Conservation (phyloP, 805 yeast genomes). For the Suhomyces sp. region DNA sequence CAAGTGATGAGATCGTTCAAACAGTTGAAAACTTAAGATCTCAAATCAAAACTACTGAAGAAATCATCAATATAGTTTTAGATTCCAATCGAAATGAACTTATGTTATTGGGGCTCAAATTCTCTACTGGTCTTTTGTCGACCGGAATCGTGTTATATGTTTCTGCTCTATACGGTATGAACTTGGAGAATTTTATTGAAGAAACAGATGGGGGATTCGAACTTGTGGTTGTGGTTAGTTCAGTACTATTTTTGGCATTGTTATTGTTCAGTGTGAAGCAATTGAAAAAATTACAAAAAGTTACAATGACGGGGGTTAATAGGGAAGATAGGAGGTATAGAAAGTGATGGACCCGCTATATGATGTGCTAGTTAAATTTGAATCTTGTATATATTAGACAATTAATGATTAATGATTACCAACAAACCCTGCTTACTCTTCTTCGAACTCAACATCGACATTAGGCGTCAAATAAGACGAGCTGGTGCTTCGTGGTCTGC, state of each 20-base stretch:
- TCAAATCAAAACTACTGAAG: constrained; percentile 92
- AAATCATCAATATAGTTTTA: constrained; percentile 85
- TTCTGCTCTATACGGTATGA: constrained; percentile 95
- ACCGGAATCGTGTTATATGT: constrained; percentile 77
- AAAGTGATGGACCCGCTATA: too few relatives aligned
- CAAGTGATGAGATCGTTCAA: constrained; percentile 92
- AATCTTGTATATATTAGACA: constrained; percentile 1
- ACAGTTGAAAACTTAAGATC: constrained; percentile 72
- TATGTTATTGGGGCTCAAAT: constrained; percentile 81
- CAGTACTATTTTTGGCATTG: constrained; percentile 44
- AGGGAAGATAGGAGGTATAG: constrained; percentile 9
- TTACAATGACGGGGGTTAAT: constrained; percentile 60
- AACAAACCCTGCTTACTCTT: too few relatives aligned
- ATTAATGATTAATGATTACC: constrained; percentile 5
- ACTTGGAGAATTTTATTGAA: constrained; percentile 87
- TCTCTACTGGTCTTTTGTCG: constrained; percentile 79
- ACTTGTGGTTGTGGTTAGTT: constrained; percentile 40
- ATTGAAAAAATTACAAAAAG: constrained; percentile 64
- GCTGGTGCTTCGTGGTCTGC: constrained; percentile 20
- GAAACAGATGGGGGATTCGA: constrained; percentile 72
- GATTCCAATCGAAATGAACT: constrained; percentile 93
- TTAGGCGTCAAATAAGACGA: constrained; percentile 22
- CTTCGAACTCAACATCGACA: constrained; percentile 30
- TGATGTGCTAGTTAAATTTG: too few relatives aligned
- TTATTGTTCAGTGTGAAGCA: constrained; percentile 55